phyloP scores from a whole-genome alignment of 768 basidiomycete genomes.

The Russula earlei region DNA sequence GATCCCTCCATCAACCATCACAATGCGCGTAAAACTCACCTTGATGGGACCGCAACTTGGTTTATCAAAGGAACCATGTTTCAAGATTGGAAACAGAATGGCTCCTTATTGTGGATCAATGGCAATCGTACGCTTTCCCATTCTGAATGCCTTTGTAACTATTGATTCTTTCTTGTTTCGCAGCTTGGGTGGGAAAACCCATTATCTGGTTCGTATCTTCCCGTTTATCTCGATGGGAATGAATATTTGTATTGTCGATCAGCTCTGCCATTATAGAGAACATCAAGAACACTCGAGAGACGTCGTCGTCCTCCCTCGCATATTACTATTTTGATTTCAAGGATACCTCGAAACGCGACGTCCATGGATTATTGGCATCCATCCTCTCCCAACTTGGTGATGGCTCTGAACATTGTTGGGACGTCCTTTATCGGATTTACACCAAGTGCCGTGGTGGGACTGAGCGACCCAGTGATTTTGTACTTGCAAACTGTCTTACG shows the following conservation, averaged over 20 bases:
- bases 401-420: background rate
- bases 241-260: background rate
- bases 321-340: background rate
- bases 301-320: background rate
- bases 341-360: background rate
- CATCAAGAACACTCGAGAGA: too few species aligned
- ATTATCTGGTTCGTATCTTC: background rate
- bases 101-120: background rate
- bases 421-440: background rate
- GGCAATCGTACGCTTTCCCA: background rate
- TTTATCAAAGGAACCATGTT: background rate
- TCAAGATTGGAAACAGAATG: background rate
- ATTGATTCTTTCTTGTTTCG: background rate
- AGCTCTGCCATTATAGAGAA: background rate
- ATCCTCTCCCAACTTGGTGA: background rate
- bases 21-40: background rate
- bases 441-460: background rate
- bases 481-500: background rate
- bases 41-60: background rate
- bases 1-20: background rate
- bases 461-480: background rate
- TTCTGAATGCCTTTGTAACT: background rate
- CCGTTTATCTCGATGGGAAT: background rate
- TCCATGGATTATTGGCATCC: too few species aligned
- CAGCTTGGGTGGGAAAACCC: background rate